Conservation (phyloP, 139 green algal species). For the Ostreobium quekettii region DNA sequence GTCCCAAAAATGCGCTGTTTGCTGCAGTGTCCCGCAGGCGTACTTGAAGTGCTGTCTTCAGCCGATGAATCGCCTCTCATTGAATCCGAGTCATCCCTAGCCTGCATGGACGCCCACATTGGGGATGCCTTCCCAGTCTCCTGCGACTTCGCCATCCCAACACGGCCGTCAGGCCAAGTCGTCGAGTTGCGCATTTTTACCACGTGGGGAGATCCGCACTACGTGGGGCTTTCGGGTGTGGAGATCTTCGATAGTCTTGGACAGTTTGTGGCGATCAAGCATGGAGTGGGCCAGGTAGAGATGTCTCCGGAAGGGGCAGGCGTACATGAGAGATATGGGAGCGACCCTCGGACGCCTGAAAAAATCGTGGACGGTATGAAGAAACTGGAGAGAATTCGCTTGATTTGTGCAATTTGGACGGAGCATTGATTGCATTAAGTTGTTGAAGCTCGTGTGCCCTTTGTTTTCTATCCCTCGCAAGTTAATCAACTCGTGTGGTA, state of each 20-base stretch:
- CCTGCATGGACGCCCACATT: neutral
- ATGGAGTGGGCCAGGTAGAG: neutral
- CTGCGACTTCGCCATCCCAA: neutral
- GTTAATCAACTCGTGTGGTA: no score
- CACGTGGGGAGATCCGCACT: neutral
- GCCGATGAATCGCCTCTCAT: neutral
- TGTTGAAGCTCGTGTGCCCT: no score
- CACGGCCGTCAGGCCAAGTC: neutral
- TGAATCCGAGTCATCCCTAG: neutral
- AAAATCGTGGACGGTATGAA: slow-evolving; percentile 28
- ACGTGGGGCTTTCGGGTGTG: neutral
- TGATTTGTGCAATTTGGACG: no score
- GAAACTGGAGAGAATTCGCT: no score
- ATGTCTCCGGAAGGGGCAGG: neutral
- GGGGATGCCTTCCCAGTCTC: neutral
- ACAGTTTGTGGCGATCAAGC: neutral
- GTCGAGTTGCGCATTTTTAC: neutral
- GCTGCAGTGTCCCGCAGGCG: neutral
- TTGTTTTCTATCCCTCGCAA: no score
- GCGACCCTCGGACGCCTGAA: slow-evolving; percentile 19
- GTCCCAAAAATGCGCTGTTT: neutral
- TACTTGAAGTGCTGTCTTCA: neutral
- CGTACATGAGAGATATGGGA: neutral
- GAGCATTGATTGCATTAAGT: no score
- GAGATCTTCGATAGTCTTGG: neutral